These are phyloP conservation scores for Oldenlandia corymbosa DNA, from an alignment of 257 asterid species.

Conservation along the genomic window DNA sequence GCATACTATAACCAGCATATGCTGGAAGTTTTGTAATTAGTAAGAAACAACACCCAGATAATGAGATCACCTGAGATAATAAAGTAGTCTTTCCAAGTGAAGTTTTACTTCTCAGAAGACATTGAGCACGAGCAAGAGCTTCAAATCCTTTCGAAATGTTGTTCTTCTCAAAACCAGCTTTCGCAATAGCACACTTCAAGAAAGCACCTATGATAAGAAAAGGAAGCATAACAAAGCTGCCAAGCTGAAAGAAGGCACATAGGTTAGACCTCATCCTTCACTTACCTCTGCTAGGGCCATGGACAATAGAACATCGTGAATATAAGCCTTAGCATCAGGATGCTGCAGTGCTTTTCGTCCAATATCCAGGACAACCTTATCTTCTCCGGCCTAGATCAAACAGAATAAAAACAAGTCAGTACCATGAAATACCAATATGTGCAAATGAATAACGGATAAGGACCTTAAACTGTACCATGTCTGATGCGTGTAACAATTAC, in stretches of 20 bases:
- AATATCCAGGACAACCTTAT: conserved; percentile 82
- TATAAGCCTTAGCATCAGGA: conserved; percentile 69
- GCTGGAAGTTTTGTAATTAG: not conserved
- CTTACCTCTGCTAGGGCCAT: conserved; percentile 99
- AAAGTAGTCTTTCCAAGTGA: conserved; percentile 85
- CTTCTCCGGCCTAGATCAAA: conserved; percentile 81
- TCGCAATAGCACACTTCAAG: conserved; percentile 98
- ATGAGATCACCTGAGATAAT: conserved; percentile 67
- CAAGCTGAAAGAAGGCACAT: conserved; percentile 25
- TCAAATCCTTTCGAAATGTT: conserved; percentile 92
- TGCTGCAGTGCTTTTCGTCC: conserved; percentile 78
- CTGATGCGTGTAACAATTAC: no score
- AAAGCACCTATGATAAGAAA: conserved; percentile 72
- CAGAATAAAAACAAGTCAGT: conserved; percentile 22
- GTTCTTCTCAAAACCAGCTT: conserved; percentile 82
- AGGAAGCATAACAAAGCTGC: conserved; percentile 58
- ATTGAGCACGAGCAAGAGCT: conserved; percentile 99
- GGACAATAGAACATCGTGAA: conserved; percentile 82
- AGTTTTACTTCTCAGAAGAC: conserved; percentile 76
- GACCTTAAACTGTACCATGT: not conserved
- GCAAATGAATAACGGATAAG: not conserved
- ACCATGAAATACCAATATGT: conserved; percentile 16
- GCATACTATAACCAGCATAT: not conserved
- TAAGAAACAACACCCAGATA: not conserved
- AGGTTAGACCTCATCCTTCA: conserved; percentile 39